Evolutionary conservation across 2,329 filamentous ascomycete species (phyloP), one percentile per base, ranked within the genome.

Genomic region (Sporothrix dimorphospora): DNA sequence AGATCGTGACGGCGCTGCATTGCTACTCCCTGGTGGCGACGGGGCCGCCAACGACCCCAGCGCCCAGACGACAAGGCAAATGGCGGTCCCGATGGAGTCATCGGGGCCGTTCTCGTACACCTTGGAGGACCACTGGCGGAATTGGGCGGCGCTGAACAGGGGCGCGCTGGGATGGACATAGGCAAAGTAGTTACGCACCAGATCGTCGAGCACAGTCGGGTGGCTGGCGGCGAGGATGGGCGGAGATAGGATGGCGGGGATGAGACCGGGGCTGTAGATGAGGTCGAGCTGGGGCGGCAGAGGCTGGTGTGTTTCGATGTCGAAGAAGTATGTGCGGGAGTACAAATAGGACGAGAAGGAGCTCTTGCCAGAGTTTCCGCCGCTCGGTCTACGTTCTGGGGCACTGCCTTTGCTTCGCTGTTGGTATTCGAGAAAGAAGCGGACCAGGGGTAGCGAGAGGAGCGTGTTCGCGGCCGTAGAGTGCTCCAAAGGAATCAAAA

Each of bases 21-120:
- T 71, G 21, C 19, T 38, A 4, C 12, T 27, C 27, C 4, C 7
- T 21, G 12, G 47, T 42, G 1, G 6, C 1, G 27, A 14, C 16
- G 53, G 65, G 2, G 53, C 24, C 1, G 69, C 61, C 49, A 71
- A 14, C 5, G 69, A 45, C 2, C 81, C 81, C n/a, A 82, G 73
- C 30, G 80, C 79, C 70, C 81, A 82, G 0, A 81, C 79, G 47
- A 77, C 79, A 14, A 81, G 77, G 69, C 81, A 82, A 47, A 82
- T 79, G 4, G 81, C 77, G 4, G 78, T 79, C 40, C 77, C 78
- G 21, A 79, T 75, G 19, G 77, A 75, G 27, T 12, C 76, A 19
- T 59, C 75, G 57, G 24, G 77, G 72, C 65, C 76, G 19, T 74
- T 72, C 16, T 78, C 76, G 30, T 78, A 65, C 47, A 81, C 72